Base-by-base conservation (phyloP, 1,284 basidiomycete genomes). In the Cutaneotrichosporon cutaneum region DNA sequence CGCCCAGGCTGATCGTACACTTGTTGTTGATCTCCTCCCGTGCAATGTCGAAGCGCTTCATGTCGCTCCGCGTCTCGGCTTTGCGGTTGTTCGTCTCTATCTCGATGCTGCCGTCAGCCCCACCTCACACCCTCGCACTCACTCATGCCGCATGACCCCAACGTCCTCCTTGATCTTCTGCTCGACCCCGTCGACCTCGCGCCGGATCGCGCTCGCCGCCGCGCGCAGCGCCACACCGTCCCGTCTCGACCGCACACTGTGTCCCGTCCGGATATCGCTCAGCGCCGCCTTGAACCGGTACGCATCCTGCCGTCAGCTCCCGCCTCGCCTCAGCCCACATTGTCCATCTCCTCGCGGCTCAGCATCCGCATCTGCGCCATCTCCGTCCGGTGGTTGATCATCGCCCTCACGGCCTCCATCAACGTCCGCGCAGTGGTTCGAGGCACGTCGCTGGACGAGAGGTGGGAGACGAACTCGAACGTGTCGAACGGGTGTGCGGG, bases 141-240 rank as follows among this genome's bases (percentile, higher is more conserved):
- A 64, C 66, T 67, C 66, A 22, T 67, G 66, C 79, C 93, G 94
- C 71, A 99, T 82, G 39, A 85, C 88, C 26, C 85, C 86, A 47
- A 99, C 82, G 71, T 96, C 92, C 77, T 97, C 93, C 79, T 95
- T 95, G 87, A 99, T 90, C 79, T 90, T 94, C 58, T 90, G 88
- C 70, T 90, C 87, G 33, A 98, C 80, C 4, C 84, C 82, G 73
- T 99, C 95, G 13, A 95, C 88, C 59, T 99, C 96, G 65, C 93
- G 83, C 66, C 94, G 85, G 18, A 97, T 83, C 0, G 89, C 85
- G 14, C 86, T 82, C 2, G 89, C 88, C 56, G 90, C 83, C 2
- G 90, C 84, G 24, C 88, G 85, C 66, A 98, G 84, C 5, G 89
- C 84, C 18, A 92, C 86, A 18, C 87, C 88, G 72, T 96, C 94